These are phyloP conservation scores for Fusarium euwallaceae DNA, from an alignment of 2,329 filamentous ascomycete genomes.

Conservation along the genomic window DNA sequence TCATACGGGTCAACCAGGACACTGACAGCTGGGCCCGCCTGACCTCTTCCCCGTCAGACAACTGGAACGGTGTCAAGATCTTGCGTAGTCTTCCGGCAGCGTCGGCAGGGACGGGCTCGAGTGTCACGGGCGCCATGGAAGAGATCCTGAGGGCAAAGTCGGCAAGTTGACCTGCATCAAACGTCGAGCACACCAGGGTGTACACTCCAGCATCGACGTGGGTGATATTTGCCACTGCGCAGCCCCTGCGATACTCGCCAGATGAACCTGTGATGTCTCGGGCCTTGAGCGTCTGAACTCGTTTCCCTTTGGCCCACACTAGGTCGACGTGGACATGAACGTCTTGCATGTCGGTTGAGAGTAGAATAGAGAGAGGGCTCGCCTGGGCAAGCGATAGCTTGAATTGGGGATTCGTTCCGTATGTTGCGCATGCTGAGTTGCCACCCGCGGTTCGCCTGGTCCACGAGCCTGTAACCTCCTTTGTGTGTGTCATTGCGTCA, in stretches of 20 bases:
- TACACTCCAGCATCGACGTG: constrained; percentile 79
- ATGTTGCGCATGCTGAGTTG: constrained; percentile 80
- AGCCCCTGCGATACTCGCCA: constrained; percentile 88
- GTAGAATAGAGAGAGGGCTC: constrained; percentile 77
- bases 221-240: constrained; percentile 75
- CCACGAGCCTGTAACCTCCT: constrained; percentile 77
- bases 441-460: constrained; percentile 85
- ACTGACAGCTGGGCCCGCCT: constrained; percentile 57
- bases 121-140: constrained; percentile 66
- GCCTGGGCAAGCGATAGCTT: constrained; percentile 69
- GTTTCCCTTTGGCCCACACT: constrained; percentile 80
- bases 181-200: constrained; percentile 91
- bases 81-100: constrained; percentile 80
- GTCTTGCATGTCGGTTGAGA: constrained; percentile 76
- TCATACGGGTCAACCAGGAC: constrained; percentile 69
- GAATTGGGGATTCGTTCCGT: constrained; percentile 91
- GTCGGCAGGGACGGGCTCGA: constrained; percentile 76
- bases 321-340: constrained; percentile 88
- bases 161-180: constrained; percentile 82
- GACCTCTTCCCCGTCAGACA: constrained; percentile 58
- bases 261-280: constrained; percentile 86
- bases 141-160: constrained; percentile 82
- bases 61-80: constrained; percentile 67
- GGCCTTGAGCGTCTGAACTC: constrained; percentile 76
- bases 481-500: constrained; percentile 69